Percentiles rank a stretch among this genome's conserved stretches.
These are phyloP conservation scores for Plasmodium cynomolgi DNA, from an alignment of 169 alveolate genomes.

Conservation along the genomic window DNA sequence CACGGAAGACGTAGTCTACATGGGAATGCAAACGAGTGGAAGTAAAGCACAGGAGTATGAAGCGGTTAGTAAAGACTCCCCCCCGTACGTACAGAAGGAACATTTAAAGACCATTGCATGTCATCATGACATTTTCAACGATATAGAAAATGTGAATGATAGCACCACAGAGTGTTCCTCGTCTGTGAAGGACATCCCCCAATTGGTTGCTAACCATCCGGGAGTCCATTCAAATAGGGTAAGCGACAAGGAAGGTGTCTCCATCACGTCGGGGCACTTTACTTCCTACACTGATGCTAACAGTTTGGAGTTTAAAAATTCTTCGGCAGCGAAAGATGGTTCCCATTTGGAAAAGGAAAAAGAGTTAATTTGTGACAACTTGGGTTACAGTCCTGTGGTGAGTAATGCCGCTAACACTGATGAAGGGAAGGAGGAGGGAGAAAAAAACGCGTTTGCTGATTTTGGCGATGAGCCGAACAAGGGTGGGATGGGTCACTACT, in stretches of 20 bases:
- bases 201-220: neutral
- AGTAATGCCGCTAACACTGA: neutral
- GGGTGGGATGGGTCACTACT: neutral
- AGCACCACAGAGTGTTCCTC: constrained; percentile 40
- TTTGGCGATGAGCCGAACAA: neutral
- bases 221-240: neutral
- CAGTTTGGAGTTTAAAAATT: neutral
- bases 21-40: neutral
- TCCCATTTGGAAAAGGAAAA: neutral
- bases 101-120: neutral
- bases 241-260: neutral
- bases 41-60: neutral
- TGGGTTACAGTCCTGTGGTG: neutral
- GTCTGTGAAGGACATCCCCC: constrained; percentile 10
- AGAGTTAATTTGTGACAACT: neutral
- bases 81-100: neutral
- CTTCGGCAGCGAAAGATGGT: neutral
- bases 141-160: constrained; percentile 50
- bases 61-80: neutral
- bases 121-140: constrained; percentile 28
- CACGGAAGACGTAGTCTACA: neutral
- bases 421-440: neutral
- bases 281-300: neutral
- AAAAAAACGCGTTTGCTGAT: neutral
- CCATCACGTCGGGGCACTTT: neutral